Evolutionary conservation across 2,329 filamentous ascomycete genomes (phyloP).

Genomic region (Colletotrichum sublineola): DNA sequence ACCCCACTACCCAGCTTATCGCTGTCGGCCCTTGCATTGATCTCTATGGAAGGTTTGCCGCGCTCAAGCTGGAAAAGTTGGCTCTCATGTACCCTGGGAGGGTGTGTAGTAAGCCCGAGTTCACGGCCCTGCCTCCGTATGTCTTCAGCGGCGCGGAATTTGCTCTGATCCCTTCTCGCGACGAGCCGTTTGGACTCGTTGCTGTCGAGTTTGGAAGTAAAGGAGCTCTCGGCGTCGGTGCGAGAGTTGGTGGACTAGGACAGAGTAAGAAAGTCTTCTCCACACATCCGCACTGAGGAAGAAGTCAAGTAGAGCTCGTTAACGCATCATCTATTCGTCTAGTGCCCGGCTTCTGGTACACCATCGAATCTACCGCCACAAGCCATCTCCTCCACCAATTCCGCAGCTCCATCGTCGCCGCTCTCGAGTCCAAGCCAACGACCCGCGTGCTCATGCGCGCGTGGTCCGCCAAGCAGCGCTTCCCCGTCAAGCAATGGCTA

Average conservation of each 20-base stretch:
- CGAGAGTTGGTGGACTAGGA: constrained; percentile 74
- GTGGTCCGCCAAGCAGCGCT: constrained; percentile 73
- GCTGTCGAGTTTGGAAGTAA: constrained; percentile 78
- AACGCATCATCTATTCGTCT: constrained; percentile 49
- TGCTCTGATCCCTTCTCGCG: constrained; percentile 75
- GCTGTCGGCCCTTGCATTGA: constrained; percentile 76
- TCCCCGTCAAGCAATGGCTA: constrained; percentile 76
- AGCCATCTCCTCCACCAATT: constrained; percentile 74
- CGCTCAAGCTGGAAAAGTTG: constrained; percentile 69
- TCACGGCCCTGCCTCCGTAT: constrained; percentile 73
- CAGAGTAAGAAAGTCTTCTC: neutral
- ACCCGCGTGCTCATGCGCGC: constrained; percentile 75
- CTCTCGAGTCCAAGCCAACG: constrained; percentile 67
- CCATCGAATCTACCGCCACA: constrained; percentile 70
- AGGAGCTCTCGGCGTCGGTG: constrained; percentile 75
- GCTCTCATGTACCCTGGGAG: constrained; percentile 75
- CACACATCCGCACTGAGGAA: neutral
- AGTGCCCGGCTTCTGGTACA: constrained; percentile 80
- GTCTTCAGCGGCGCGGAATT: constrained; percentile 79
- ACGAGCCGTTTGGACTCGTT: constrained; percentile 77
- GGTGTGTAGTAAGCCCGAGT: constrained; percentile 76
- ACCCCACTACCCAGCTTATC: constrained; percentile 72
- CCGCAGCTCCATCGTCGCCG: constrained; percentile 71
- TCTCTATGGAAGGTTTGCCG: constrained; percentile 76
- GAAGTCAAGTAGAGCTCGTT: neutral